Evolutionary conservation across 2,329 filamentous ascomycete genomes (phyloP).

Genomic region (Colletotrichum nymphaeae): DNA sequence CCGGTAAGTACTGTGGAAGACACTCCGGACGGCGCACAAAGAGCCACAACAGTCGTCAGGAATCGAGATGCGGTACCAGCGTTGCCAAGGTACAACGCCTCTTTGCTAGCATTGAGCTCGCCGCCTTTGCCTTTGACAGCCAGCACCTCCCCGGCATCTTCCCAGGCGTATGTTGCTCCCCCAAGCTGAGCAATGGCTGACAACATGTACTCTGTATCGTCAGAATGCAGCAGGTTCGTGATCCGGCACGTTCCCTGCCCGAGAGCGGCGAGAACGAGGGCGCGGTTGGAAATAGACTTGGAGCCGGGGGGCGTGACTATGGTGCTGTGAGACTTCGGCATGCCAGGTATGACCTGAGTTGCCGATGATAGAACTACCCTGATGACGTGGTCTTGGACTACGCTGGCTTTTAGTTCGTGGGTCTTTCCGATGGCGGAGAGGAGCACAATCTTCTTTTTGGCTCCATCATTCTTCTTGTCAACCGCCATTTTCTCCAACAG

Average conservation of each 20-base stretch:
- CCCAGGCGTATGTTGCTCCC: slow-evolving; percentile 92
- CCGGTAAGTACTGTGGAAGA: slow-evolving; percentile 86
- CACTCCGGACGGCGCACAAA: slow-evolving; percentile 76
- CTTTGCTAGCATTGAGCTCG: slow-evolving; percentile 77
- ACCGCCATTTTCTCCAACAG: slow-evolving; percentile 94
- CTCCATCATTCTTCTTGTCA: slow-evolving; percentile 98
- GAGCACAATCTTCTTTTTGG: slow-evolving; percentile 95
- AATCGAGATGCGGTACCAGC: slow-evolving; percentile 97
- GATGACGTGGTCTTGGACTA: slow-evolving; percentile 88
- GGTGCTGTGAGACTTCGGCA: slow-evolving; percentile 73
- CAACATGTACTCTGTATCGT: slow-evolving; percentile 97
- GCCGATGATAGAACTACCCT: slow-evolving; percentile 85
- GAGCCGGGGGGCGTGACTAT: slow-evolving; percentile 92
- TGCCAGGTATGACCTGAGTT: slow-evolving; percentile 77
- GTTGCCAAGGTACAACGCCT: slow-evolving; percentile 92
- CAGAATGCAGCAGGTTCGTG: slow-evolving; percentile 93
- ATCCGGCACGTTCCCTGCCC: slow-evolving; percentile 88
- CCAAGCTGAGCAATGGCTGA: slow-evolving; percentile 87
- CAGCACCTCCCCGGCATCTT: slow-evolving; percentile 91
- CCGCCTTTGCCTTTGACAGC: slow-evolving; percentile 94
- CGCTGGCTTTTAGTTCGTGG: slow-evolving; percentile 86
- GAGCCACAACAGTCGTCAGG: slow-evolving; percentile 88
- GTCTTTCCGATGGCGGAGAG: slow-evolving; percentile 91
- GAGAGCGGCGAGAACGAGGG: slow-evolving; percentile 91
- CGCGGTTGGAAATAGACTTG: slow-evolving; percentile 97